Conservation (phyloP, 768 basidiomycete genomes). For the Xerocomellus intermedius region DNA sequence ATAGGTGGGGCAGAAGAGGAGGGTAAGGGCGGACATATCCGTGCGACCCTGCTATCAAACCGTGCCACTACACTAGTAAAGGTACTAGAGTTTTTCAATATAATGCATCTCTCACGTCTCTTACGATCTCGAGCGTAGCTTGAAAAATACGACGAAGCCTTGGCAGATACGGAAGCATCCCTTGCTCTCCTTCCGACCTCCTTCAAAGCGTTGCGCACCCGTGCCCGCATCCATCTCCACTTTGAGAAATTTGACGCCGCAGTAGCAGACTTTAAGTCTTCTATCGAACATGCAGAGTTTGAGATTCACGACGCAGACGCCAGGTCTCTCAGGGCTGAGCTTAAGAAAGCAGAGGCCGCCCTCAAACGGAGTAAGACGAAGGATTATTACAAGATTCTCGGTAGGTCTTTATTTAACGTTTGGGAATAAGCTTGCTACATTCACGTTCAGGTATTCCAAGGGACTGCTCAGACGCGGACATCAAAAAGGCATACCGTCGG, state of each 20-base stretch:
- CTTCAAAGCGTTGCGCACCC: constrained; percentile 85
- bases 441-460: constrained; percentile 36
- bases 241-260: constrained; percentile 72
- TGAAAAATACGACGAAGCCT: constrained; percentile 62
- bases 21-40: constrained; percentile 76
- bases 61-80: constrained; percentile 81
- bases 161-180: constrained; percentile 68
- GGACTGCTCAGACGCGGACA: constrained; percentile 66
- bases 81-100: constrained; percentile 35
- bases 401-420: constrained; percentile 14
- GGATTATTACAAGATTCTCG: constrained; percentile 84
- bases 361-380: constrained; percentile 88
- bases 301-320: constrained; percentile 67
- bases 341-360: constrained; percentile 78
- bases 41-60: constrained; percentile 78
- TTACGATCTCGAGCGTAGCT: constrained; percentile 42
- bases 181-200: constrained; percentile 59
- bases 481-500: constrained; percentile 89
- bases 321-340: constrained; percentile 57
- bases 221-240: constrained; percentile 74
- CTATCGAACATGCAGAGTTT: constrained; percentile 66
- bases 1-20: constrained; percentile 70
- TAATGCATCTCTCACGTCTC: neutral
- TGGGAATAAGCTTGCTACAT: neutral
- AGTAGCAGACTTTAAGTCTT: constrained; percentile 75